Evolutionary conservation across 1,284 basidiomycete species (phyloP), one percentile per base, ranked within the genome.

Genomic region (Papiliotrema terrestris): DNA sequence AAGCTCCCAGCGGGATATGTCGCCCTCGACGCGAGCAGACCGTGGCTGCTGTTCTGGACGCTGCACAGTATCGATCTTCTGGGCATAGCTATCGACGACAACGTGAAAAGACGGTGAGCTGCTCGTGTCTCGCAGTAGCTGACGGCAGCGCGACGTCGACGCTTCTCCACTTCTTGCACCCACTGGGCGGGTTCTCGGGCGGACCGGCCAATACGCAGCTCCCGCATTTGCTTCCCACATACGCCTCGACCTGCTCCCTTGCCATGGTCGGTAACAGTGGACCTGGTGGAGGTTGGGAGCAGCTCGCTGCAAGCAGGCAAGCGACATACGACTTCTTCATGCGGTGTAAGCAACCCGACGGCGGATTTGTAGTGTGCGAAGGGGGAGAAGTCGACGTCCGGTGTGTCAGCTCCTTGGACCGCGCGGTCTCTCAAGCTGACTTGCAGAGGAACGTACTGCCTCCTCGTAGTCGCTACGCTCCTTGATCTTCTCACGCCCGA

Each of bases 341-440:
- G 83, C 86, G 88, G 1, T 79, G 98, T 58, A 99, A 99, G 74
- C 88, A 92, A 64, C 83, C 87, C 1, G 93, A 98, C 71, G 96
- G 96, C 0, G 94, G 92, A 0, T 98, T 98, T 74, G 81, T 90
- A 25, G 95, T 98, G 15, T 84, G 91, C 22, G 80, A 84, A 49
- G 83, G 90, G 44, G 91, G 88, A 26, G 95, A 99, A 75, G 87
- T 98, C 11, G 96, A 99, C 67, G 91, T 97, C 25, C 83, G 91
- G 88, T 89, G 62, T 53, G 83, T 74, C 9, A 2, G 26, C 53
- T 17, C 20, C 19, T n/a, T 8, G 29, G 26, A 4, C 20, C n/a
- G 29, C 11, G 6, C 29, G 19, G 26, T 26, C 5, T 41, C 13
- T 23, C 15, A 35, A 23, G 52, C 57, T 60, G 51, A 51, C 46